phyloP scores from a whole-genome alignment of 345 rosid genomes.

The Raphanus raphanistrum region DNA sequence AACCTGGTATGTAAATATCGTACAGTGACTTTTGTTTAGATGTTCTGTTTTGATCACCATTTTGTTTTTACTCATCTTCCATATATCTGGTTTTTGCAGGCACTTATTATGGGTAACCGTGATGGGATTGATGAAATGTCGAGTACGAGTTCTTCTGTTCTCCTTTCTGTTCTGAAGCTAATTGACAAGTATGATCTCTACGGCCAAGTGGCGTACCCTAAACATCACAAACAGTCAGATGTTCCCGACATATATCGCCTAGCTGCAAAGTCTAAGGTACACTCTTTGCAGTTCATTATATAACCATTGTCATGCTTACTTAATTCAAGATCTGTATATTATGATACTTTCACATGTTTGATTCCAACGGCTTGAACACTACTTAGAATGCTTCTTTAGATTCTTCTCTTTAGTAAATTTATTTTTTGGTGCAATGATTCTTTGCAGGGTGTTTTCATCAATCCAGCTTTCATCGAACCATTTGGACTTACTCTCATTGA shows the following conservation, averaged over 20 bases:
- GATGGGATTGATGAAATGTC: conserved; percentile 99
- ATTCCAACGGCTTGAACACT: not conserved
- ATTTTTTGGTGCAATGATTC: not conserved
- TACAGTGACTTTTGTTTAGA: not conserved
- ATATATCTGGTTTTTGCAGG: conserved; percentile 47
- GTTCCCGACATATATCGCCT: conserved; percentile 96
- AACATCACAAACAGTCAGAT: conserved; percentile 96
- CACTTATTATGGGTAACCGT: conserved; percentile 96
- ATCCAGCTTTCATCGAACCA: conserved; percentile 99
- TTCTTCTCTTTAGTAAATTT: conserved; percentile 3
- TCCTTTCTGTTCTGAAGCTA: conserved; percentile 90
- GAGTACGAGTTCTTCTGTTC: conserved; percentile 83
- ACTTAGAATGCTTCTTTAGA: not conserved
- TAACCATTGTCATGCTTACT: not conserved
- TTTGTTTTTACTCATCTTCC: conserved; percentile 12
- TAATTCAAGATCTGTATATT: not conserved
- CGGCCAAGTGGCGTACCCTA: conserved; percentile 99
- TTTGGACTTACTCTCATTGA: conserved; percentile 97
- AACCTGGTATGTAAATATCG: conserved; percentile 67
- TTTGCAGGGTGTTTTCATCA: conserved; percentile 95
- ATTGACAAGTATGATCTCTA: conserved; percentile 96
- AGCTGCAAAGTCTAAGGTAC: conserved; percentile 97
- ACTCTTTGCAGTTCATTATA: not conserved
- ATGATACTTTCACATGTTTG: conserved; percentile 10
- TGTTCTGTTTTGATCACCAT: conserved; percentile 29